Evolutionary conservation across 345 rosid species (phyloP).

Genomic region (Populus tremula): DNA sequence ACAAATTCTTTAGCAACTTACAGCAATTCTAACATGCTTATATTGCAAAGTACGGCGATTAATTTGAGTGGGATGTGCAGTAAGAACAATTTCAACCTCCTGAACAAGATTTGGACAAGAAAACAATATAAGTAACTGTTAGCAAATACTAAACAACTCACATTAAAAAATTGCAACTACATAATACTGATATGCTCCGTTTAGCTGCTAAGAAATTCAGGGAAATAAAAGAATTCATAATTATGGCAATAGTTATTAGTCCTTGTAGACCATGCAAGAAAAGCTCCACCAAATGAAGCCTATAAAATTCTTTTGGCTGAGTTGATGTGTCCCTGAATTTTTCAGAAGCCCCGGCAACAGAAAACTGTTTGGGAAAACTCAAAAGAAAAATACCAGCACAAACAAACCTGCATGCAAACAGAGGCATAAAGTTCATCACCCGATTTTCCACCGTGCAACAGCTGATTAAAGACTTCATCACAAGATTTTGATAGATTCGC

Average conservation of each 20-base stretch:
- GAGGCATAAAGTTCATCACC: slow-evolving; percentile 71
- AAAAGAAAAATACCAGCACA: background rate
- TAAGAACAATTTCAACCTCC: slow-evolving; percentile 97
- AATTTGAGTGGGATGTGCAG: slow-evolving; percentile 99
- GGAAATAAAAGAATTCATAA: background rate
- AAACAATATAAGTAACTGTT: background rate
- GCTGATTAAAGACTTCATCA: slow-evolving; percentile 77
- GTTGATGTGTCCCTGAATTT: background rate
- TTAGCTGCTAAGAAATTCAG: background rate
- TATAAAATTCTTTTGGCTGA: background rate
- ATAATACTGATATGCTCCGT: background rate
- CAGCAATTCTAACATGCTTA: slow-evolving; percentile 90
- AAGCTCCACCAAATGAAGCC: slow-evolving; percentile 10
- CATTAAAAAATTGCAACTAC: background rate
- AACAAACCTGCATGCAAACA: slow-evolving; percentile 82
- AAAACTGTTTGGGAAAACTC: slow-evolving; percentile 5
- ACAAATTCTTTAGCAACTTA: slow-evolving; percentile 40
- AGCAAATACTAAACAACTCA: background rate
- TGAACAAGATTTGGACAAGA: slow-evolving; percentile 30
- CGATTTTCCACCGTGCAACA: slow-evolving; percentile 76
- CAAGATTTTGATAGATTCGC: slow-evolving; percentile 77
- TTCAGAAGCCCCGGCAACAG: background rate
- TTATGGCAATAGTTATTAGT: background rate
- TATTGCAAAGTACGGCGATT: slow-evolving; percentile 92
- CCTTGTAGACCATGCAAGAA: background rate